phyloP scores from a whole-genome alignment of 192 early-diverging fungal species.

The Entomortierella parvispora region DNA sequence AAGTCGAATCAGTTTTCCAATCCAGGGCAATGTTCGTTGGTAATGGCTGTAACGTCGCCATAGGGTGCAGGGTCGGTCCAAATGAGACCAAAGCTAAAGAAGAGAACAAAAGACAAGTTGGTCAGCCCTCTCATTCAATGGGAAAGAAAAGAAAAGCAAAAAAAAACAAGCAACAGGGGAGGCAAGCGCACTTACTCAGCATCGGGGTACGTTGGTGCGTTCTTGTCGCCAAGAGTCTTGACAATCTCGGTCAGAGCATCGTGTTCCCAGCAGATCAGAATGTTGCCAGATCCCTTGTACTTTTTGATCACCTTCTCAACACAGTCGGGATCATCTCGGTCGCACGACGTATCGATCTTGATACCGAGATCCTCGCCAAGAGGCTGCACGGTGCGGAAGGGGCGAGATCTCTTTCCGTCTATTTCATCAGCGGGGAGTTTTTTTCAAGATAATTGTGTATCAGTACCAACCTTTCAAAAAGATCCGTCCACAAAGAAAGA shows the following conservation, averaged over 20 bases:
- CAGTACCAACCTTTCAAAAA: not conserved
- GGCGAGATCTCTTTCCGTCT: not conserved
- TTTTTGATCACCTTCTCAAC: not conserved
- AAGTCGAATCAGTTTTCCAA: too few relatives aligned
- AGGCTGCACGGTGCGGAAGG: not conserved
- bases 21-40: too few relatives aligned
- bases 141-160: too few relatives aligned
- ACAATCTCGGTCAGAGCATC: slow-evolving; percentile 2
- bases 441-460: not conserved
- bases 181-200: not conserved
- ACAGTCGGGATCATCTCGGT: slow-evolving; percentile 3
- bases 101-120: too few relatives aligned
- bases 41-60: too few relatives aligned
- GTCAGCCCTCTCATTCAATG: too few relatives aligned
- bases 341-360: not conserved
- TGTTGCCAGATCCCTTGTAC: not conserved
- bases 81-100: too few relatives aligned
- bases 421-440: not conserved
- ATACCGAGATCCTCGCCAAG: not conserved
- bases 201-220: slow-evolving; percentile 1
- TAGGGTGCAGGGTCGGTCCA: too few relatives aligned
- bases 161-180: too few relatives aligned
- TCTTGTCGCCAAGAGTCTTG: not conserved
- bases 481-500: too few relatives aligned
- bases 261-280: slow-evolving; percentile 6